phyloP scores from a whole-genome alignment of 192 early-diverging fungal species.

The Glomus cerebriforme region DNA sequence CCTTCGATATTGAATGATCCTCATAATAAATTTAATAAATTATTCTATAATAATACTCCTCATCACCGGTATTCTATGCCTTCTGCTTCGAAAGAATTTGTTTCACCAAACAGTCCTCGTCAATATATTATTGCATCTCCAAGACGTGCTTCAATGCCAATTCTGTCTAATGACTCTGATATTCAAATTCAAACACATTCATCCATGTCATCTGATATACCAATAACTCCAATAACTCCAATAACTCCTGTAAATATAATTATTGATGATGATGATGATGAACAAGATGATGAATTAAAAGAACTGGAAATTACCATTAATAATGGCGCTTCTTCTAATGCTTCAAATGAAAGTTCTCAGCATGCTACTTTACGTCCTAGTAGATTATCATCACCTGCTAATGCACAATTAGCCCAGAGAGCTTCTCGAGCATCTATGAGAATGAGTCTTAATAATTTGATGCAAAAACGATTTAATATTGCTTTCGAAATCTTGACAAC shows the following conservation, averaged over 20 bases:
- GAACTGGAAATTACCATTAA: not conserved
- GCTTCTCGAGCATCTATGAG: not conserved
- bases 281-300: not conserved
- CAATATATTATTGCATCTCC: not conserved
- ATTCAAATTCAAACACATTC: too few relatives aligned
- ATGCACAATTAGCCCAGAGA: not conserved
- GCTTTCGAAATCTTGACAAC: conserved; percentile 80
- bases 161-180: not conserved
- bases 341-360: not conserved
- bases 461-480: conserved; percentile 61
- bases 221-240: not conserved
- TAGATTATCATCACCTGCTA: not conserved
- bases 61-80: conserved; percentile 25
- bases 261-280: conserved; percentile 11
- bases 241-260: too few relatives aligned
- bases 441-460: conserved; percentile 33
- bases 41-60: not conserved
- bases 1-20: not conserved
- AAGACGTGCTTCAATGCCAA: conserved; percentile 22
- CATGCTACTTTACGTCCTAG: not conserved
- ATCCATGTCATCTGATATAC: not conserved
- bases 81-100: not conserved
- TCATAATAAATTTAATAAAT: not conserved
- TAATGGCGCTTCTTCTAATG: not conserved
- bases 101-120: not conserved